Evolutionary conservation across 179 eudicot species (phyloP).

Genomic region (Vitellaria paradoxa): DNA sequence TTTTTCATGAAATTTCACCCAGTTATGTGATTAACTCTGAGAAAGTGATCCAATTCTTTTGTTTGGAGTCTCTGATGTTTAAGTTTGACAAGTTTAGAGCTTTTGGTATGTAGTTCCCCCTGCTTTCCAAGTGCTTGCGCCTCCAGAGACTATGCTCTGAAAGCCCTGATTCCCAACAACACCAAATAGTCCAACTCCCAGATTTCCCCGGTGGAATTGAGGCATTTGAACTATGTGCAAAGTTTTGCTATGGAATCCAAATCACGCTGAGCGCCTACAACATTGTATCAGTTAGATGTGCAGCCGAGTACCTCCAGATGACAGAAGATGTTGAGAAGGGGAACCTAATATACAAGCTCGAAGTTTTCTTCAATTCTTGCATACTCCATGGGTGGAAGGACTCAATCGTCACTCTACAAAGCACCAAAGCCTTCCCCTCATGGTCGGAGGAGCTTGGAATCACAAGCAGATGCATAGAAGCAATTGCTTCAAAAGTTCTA

Average conservation of each 20-base stretch:
- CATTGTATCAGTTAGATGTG: conserved; percentile 67
- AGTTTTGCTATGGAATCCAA: conserved; percentile 89
- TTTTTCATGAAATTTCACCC: neutral
- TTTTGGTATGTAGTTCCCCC: conserved; percentile 58
- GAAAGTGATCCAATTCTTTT: neutral
- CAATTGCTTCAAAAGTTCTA: conserved; percentile 57
- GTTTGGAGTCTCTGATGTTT: neutral
- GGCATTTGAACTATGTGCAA: conserved; percentile 82
- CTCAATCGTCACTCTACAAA: conserved; percentile 60
- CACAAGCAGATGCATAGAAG: conserved; percentile 71
- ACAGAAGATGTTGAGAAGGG: conserved; percentile 90
- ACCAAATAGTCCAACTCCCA: conserved; percentile 69
- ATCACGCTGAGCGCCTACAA: conserved; percentile 82
- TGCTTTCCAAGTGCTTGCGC: conserved; percentile 76
- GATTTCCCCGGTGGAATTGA: conserved; percentile 89
- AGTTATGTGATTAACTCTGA: neutral
- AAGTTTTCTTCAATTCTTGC: conserved; percentile 82
- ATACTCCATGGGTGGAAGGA: conserved; percentile 92
- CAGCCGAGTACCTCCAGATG: conserved; percentile 88
- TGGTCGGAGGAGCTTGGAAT: conserved; percentile 82
- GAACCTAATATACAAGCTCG: conserved; percentile 67
- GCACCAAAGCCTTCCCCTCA: conserved; percentile 53
- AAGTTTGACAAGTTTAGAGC: neutral
- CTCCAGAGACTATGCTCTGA: conserved; percentile 74
- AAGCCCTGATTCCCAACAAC: conserved; percentile 49